Percentiles rank a stretch among this genome's conserved stretches.
phyloP scores from a whole-genome alignment of 2,329 filamentous ascomycete genomes.

The Aciculosporium take region DNA sequence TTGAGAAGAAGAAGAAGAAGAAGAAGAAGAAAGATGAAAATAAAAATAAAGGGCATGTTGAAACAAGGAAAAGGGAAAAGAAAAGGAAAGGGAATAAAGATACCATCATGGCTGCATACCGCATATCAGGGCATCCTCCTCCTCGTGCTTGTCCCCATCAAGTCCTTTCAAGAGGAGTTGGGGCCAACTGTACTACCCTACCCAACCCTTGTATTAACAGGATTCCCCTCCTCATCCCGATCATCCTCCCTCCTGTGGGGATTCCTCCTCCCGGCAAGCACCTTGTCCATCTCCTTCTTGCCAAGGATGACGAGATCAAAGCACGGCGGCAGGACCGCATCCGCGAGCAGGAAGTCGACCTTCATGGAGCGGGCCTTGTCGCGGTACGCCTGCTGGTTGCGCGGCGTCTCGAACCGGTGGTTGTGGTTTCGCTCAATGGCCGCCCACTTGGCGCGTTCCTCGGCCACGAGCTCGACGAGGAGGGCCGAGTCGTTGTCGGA shows the following conservation, averaged over 20 bases:
- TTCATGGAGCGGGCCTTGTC: slow-evolving; percentile 46
- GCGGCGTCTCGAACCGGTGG: slow-evolving; percentile 25
- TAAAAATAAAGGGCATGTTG: background rate
- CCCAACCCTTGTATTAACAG: slow-evolving; percentile 22
- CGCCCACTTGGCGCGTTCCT: slow-evolving; percentile 16
- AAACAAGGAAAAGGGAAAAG: background rate
- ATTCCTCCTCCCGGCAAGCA: slow-evolving; percentile 32
- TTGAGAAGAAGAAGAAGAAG: background rate
- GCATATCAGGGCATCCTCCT: too few relatives aligned
- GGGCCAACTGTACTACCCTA: too few relatives aligned
- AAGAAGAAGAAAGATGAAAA: background rate
- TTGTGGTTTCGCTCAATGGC: slow-evolving; percentile 18
- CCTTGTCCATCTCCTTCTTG: slow-evolving; percentile 31
- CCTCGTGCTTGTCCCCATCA: too few relatives aligned
- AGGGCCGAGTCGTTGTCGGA: slow-evolving; percentile 23
- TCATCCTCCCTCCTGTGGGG: slow-evolving; percentile 34
- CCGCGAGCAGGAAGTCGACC: slow-evolving; percentile 33
- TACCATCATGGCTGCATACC: background rate
- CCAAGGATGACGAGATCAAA: slow-evolving; percentile 38
- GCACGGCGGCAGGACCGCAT: slow-evolving; percentile 27
- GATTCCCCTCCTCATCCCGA: slow-evolving; percentile 23
- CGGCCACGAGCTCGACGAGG: slow-evolving; percentile 28
- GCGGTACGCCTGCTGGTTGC: slow-evolving; percentile 41
- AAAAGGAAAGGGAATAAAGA: background rate
- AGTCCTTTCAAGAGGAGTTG: too few relatives aligned